A percentile compares a stretch with the other conserved stretches of the same genome.
phyloP scores from a whole-genome alignment of 176 grass and related monocot genomes.

The Paspalum notatum region DNA sequence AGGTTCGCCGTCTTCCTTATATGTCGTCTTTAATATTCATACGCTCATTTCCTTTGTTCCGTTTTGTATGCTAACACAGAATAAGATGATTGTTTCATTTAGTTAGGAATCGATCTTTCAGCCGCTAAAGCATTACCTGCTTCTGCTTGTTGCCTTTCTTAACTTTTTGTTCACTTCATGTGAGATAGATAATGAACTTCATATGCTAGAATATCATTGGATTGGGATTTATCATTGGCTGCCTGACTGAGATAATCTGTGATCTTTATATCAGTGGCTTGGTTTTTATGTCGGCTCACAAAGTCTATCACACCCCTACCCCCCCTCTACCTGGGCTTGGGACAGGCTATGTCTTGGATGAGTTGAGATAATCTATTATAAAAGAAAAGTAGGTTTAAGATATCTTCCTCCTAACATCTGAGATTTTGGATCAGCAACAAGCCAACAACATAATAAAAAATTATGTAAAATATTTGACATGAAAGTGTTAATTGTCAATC shows the following conservation, averaged over 20 bases:
- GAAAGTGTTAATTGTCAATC: not conserved
- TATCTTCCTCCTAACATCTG: not conserved
- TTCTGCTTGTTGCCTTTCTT: not conserved
- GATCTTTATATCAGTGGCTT: no score
- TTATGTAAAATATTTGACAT: not conserved
- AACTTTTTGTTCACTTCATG: not conserved
- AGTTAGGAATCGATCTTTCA: not conserved
- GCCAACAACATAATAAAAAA: no score
- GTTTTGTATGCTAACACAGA: not conserved
- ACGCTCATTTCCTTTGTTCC: not conserved
- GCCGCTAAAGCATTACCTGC: not conserved
- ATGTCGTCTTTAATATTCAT: not conserved
- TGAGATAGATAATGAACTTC: not conserved
- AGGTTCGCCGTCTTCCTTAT: constrained; percentile 54
- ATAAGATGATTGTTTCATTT: not conserved
- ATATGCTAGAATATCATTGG: not conserved
- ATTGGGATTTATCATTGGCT: not conserved
- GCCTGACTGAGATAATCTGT: not conserved
- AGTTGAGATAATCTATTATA: no score
- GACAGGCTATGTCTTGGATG: no score
- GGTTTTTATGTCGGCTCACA: no score
- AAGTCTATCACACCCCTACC: no score
- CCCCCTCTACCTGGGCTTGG: no score
- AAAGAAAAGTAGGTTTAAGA: not conserved
- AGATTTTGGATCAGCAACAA: not conserved